Conservation (phyloP, 441 rosid species). For the Pelargonium australe region DNA sequence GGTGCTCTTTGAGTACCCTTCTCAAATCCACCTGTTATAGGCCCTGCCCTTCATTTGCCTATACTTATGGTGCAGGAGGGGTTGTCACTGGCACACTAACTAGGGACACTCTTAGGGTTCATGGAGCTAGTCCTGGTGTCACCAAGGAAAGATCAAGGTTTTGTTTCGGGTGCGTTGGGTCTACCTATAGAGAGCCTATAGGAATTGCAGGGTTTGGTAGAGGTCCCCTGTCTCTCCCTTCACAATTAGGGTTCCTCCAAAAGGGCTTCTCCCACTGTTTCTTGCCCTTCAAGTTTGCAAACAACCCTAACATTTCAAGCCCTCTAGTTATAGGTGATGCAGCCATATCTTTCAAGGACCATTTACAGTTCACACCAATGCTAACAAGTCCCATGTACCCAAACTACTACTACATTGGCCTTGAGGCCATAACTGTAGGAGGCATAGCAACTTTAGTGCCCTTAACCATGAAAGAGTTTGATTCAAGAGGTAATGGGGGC, state of each 20-base stretch:
- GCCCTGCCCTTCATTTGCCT: conserved; percentile 84
- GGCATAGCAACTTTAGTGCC: conserved; percentile 37
- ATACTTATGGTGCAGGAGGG: conserved; percentile 71
- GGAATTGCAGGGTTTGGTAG: conserved; percentile 84
- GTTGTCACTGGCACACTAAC: conserved; percentile 47
- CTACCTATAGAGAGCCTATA: conserved; percentile 60
- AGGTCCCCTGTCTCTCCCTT: conserved; percentile 65
- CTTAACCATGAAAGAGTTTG: conserved; percentile 47
- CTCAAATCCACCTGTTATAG: conserved; percentile 47
- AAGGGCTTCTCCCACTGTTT: conserved; percentile 79
- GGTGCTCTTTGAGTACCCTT: conserved; percentile 58
- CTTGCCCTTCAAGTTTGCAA: conserved; percentile 69
- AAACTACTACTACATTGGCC: conserved; percentile 61
- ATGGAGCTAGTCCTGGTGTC: conserved; percentile 23
- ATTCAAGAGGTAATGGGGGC: conserved; percentile 71
- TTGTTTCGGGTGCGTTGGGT: conserved; percentile 60
- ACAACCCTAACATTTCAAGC: conserved; percentile 66
- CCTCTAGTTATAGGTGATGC: conserved; percentile 55
- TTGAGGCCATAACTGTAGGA: conserved; percentile 53
- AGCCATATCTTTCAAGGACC: conserved; percentile 33
- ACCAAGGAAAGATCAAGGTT: conserved; percentile 45
- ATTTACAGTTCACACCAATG: conserved; percentile 67
- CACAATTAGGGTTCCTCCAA: conserved; percentile 59
- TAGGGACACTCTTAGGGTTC: conserved; percentile 54
- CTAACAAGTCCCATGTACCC: conserved; percentile 52